phyloP scores from a whole-genome alignment of 2,329 filamentous ascomycete genomes.

The Calonectria ilicicola region DNA sequence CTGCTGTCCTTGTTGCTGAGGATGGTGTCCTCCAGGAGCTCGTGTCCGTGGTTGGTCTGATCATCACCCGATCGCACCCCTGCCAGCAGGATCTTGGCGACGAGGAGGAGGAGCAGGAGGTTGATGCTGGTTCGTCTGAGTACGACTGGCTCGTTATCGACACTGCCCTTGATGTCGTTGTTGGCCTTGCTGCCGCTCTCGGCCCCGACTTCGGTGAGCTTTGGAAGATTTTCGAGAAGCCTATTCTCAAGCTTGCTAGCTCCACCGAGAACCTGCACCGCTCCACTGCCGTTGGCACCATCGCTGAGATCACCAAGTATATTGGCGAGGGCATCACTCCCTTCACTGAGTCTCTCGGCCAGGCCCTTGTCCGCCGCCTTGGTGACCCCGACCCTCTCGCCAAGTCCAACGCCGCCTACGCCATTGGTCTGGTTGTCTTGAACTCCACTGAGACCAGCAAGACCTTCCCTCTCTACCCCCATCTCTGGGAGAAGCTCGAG shows the following conservation, averaged over 20 bases:
- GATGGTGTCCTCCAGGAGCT: slow-evolving; percentile 78
- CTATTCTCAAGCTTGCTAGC: slow-evolving; percentile 86
- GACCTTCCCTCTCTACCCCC: slow-evolving; percentile 80
- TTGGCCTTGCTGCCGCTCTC: slow-evolving; percentile 84
- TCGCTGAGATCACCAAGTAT: slow-evolving; percentile 89
- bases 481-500: slow-evolving; percentile 88
- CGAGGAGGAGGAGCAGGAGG: slow-evolving; percentile 80
- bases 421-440: slow-evolving; percentile 85
- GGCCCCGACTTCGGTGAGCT: slow-evolving; percentile 85
- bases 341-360: slow-evolving; percentile 81
- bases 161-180: slow-evolving; percentile 91
- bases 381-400: slow-evolving; percentile 91
- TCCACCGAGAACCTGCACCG: slow-evolving; percentile 90
- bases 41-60: slow-evolving; percentile 78
- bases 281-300: slow-evolving; percentile 88
- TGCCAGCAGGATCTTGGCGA: slow-evolving; percentile 92
- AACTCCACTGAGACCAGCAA: slow-evolving; percentile 78
- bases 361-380: slow-evolving; percentile 86
- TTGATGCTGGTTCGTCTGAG: slow-evolving; percentile 84
- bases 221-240: slow-evolving; percentile 97
- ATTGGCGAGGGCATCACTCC: slow-evolving; percentile 86
- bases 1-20: slow-evolving; percentile 81
- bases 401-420: slow-evolving; percentile 96
- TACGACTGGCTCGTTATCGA: slow-evolving; percentile 98
- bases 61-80: slow-evolving; percentile 90